Base-by-base conservation (phyloP, 805 yeast species). In the Ogataea sp. region DNA sequence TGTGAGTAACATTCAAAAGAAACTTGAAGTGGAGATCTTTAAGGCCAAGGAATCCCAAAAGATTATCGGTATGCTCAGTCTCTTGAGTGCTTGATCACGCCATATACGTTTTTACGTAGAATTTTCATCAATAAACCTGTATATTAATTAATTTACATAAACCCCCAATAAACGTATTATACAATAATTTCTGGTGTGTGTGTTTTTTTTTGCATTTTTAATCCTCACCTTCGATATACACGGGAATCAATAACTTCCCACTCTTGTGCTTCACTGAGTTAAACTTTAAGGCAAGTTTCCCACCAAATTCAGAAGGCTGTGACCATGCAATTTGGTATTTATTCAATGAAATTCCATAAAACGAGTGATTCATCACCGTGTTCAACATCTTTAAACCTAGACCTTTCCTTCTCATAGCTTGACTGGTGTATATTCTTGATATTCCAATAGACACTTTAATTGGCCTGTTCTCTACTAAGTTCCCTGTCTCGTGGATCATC, bases 31-130 rank as follows among this genome's bases (percentile, higher is more conserved):
- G 26, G 97, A 90, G 61, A 75, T 88, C 20, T 73, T 71, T 41
- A 80, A 83, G 53, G 84, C 96, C 33, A 76, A 77, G 55, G 96
- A 89, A 56, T 95, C 97, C 6, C 83, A 82, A 58, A 81, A 78
- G 56, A 78, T 93, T 33, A 87, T 83, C 52, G 98, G 98, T 39
- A 93, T 93, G 97, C 67, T 93, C 51, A 94, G 87, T 61, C 62
- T 93, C 49, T 68, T 90, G 51, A 80, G 88, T 37, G 73, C 55
- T 63, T 44, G 72, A 62, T 38, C 48, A 39, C 34, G 24, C 10
- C 14, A 8, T 21, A 20, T 6, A n/a, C n/a, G 20, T n/a, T 18
- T 8, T 28, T 10, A 23, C 20, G n/a, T 8, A 27, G 14, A 23
- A 23, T 23, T 23, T 11, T 11, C 26, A 7, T 23, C 11, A 23